Base-by-base conservation (phyloP, 2,329 filamentous ascomycete genomes). In the Cladobotryum mycophilum region DNA sequence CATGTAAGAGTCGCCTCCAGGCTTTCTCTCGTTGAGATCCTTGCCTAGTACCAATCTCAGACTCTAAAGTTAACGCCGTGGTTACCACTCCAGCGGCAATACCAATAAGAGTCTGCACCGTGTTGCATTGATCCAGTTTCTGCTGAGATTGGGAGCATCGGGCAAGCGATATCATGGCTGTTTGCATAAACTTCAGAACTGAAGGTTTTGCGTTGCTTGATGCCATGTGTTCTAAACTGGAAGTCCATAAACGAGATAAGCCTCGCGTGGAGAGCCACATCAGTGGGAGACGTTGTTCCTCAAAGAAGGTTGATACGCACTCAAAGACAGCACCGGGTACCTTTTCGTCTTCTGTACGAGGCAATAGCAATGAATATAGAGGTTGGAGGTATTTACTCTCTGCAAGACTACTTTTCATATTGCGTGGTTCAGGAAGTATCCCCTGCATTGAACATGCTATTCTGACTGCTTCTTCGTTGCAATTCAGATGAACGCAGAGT, bases 71-170 rank as follows among this genome's bases (percentile, higher is more conserved):
- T 30, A 56, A 45, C 11, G 54, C 55, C 30, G 63, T 62, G 7
- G 64, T 61, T 13, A 56, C 53, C 33, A 69, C 45, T n/a, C 61
- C 64, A 14, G 64, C 64, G 8, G 60, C 53, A 9, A 69, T 53
- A 36, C 60, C 62, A n/a, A 58, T 58, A 20, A 69, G 55, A 9
- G 59, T 60, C 46, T 62, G 58, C 34, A 64, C 59, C 4, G 53
- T 56, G 33, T 55, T 40, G 9, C 35, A 42, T 25, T 54, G 45
- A 25, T 55, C 41, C 12, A 34, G 18, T 5, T 14, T 44, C 7
- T 41, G 40, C 4, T 46, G 41, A 6, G 53, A 47, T 25, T 45
- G 51, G 11, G 49, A 41, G 14, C 51, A 38, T n/a, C 54, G 43
- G 15, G 58, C 49, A 34, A 67, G 56, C 14, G 56, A 54, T 17